Evolutionary conservation across 495 filamentous ascomycete genomes (phyloP), one percentile per base, ranked within the genome.

Genomic region (Aspergillus steynii): DNA sequence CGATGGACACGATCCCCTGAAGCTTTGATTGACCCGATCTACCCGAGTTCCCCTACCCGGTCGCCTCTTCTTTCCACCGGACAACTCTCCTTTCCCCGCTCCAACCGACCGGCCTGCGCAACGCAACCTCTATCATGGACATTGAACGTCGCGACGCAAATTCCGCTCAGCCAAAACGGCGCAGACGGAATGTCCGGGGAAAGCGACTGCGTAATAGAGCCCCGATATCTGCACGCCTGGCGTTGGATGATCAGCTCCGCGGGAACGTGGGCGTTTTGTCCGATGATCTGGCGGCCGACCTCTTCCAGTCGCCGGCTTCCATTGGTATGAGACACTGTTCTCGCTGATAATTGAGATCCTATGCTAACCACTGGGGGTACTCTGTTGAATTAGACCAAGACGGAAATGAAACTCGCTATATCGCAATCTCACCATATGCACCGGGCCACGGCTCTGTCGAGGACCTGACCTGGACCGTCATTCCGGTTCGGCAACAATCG

Each of bases 251-350:
- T 68, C 88, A 93, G 74, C 79, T 96, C 65, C 91, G 88, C 76
- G 91, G 90, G n/a, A 91, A 96, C 62, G 84, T 92, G 32, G 95
- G 91, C 51, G 85, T 95, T 50, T 70, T 99, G 54, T 96, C 93
- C 20, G 89, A 93, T 65, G 90, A 96, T 71, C 81, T 99, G 37
- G 92, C 90, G 60, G 79, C 81, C 31, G 89, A 96, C 69, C 82
- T 97, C 49, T 96, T 96, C 68, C 90, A 87, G 28, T 80, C 83
- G 15, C 64, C 77, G 29, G 69, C 73, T 48, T 67, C 75, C 59
- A 65, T 70, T 62, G 72, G 77, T 79, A 59, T 74, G 73, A 57
- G 29, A 51, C 29, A 48, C 28, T 45, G 50, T 58, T 50, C 28
- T 50, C 25, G 50, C 37, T 14, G 47, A 34, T 27, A 3, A 8